Evolutionary conservation across 495 filamentous ascomycete species (phyloP).

Genomic region (Bathelium albidoporum): DNA sequence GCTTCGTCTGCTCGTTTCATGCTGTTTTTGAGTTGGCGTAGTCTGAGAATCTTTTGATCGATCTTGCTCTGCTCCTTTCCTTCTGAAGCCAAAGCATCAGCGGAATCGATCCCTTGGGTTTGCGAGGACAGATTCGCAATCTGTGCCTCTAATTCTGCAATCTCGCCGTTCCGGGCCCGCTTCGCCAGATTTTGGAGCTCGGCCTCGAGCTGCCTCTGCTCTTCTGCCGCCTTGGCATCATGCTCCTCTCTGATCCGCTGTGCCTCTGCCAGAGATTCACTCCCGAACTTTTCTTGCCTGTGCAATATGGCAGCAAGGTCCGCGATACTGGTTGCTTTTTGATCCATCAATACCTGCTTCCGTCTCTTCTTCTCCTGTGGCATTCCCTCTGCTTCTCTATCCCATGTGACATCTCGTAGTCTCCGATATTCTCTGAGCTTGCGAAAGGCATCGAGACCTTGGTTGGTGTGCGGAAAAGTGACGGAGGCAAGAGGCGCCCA

Average conservation of each 20-base stretch:
- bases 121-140: background rate
- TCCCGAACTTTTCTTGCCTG: slow-evolving; percentile 34
- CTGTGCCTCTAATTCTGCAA: background rate
- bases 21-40: background rate
- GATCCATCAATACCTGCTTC: slow-evolving; percentile 62
- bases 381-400: slow-evolving; percentile 34
- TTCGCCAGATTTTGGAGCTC: background rate
- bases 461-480: slow-evolving; percentile 49
- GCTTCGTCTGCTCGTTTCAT: background rate
- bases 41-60: background rate
- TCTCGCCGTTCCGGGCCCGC: background rate
- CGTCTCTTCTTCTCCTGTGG: slow-evolving; percentile 46
- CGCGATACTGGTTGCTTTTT: slow-evolving; percentile 78
- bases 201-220: background rate
- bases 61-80: background rate
- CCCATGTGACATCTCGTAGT: slow-evolving; percentile 57
- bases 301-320: slow-evolving; percentile 72
- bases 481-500: slow-evolving; percentile 77
- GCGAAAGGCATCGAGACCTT: slow-evolving; percentile 67
- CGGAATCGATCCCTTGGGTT: background rate
- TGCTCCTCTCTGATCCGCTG: background rate
- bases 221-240: background rate
- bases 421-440: slow-evolving; percentile 72
- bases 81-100: background rate
- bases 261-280: slow-evolving; percentile 9